A percentile compares a stretch with the other conserved stretches of the same genome.
Evolutionary conservation across 768 basidiomycete species (phyloP).

Genomic region (Candolleomyces eurysporus): DNA sequence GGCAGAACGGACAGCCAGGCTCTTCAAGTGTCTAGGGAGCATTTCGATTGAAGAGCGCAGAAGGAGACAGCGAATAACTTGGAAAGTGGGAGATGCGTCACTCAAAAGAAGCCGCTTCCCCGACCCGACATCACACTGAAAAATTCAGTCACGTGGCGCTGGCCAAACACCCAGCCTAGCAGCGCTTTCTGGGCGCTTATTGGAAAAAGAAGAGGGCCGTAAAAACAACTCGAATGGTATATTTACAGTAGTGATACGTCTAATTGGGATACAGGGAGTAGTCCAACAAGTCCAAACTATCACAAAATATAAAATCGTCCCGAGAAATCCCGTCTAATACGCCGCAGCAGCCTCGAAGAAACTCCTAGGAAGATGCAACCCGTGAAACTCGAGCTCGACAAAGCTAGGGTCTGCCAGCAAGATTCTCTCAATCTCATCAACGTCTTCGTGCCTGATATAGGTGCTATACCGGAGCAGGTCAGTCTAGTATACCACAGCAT

Average conservation of each 20-base stretch:
- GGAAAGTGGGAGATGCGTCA: slow-evolving; percentile 4
- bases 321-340: background rate
- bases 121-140: background rate
- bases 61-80: background rate
- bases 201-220: no score
- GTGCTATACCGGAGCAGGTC: slow-evolving; percentile 4
- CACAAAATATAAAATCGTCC: background rate
- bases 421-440: slow-evolving; percentile 13
- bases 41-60: slow-evolving; percentile 17
- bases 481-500: background rate
- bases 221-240: background rate
- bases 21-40: slow-evolving; percentile 45
- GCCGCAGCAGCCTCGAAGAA: slow-evolving; percentile 14
- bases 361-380: slow-evolving; percentile 11
- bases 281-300: no score
- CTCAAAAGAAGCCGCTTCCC: background rate
- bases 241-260: background rate
- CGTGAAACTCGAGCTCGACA: slow-evolving; percentile 12
- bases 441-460: slow-evolving; percentile 12
- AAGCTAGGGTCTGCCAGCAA: slow-evolving; percentile 12
- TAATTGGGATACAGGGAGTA: background rate
- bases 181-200: no score
- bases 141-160: slow-evolving; percentile 3
- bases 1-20: slow-evolving; percentile 33
- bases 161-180: no score